Base-by-base conservation (phyloP, 768 basidiomycete species). In the Russula sp. region DNA sequence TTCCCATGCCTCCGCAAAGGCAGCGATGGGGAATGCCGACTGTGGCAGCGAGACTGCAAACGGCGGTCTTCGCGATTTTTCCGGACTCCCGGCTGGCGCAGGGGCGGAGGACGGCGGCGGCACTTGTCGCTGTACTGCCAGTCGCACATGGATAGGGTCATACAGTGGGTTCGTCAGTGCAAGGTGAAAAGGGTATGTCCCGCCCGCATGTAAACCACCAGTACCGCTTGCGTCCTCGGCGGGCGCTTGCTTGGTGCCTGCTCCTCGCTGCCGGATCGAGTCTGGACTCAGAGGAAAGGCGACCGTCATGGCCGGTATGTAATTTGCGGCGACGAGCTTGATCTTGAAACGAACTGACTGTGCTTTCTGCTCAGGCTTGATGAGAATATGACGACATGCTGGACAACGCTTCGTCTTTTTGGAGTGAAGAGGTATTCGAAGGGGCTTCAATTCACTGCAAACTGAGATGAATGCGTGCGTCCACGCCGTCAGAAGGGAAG, bases 1-100 rank as follows among this genome's bases (percentile, higher is more conserved):
- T 74, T 98, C 94, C 96, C 96, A 98, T 38, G 92, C 93, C 73
- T 98, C 97, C 20, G 93, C 93, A 72, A 90, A 95, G 2, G 96
- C 91, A 16, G 89, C 87, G 53, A 98, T 84, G 6, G 89, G 79
- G 73, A 99, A 96, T 10, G 86, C 76, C 0, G 83, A 78, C 13
- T 85, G 86, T 0, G 93, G 95, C 3, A 98, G 77, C 11, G 88
- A 86, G 6, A 96, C 80, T 1, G 86, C 88, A 72, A 91, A 96
- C 2, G 89, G 87, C 49, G 87, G 85, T 5, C 87, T 81, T 14
- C 83, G 81, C 13, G 83, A 77, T 72, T 85, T 87, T 62, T 86
- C 85, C 20, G 72, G 73, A 7, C 74, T 75, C 38, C 70, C 75
- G 44, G 77, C 74, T 42, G 79, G 79, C 34, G 77, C 74, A 8